Evolutionary conservation across 441 rosid genomes (phyloP), one percentile per base, ranked within the genome.

Genomic region (Metrosideros polymorpha): DNA sequence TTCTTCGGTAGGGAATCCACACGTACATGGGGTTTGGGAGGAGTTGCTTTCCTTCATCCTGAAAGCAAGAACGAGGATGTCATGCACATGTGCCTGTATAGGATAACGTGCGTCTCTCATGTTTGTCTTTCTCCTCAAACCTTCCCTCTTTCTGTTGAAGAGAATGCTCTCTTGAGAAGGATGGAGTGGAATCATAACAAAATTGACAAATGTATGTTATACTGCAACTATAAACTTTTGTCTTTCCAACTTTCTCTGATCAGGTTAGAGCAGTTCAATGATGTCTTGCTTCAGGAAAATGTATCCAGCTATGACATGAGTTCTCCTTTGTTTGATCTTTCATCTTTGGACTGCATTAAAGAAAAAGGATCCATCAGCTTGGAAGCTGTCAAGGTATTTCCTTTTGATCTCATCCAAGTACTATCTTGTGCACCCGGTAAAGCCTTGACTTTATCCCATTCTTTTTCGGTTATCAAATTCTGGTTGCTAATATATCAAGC

Each of bases 211-310:
- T 56, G 30, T 56, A 27, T 56, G 49, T 9, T 17, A n/a, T 49
- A 30, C 39, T 49, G 39, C 52, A 51, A 82, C 12, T n/a, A 49
- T 51, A 27, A 66, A 3, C 50, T 52, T 75, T 84, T 54, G 76
- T 55, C 7, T 18, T 84, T 4, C 29, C 76, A 9, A 47, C 30
- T 35, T 82, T 35, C 35, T 76, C 18, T 85, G 50, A 59, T 49
- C 86, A 95, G 99, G 94, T 91, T 96, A 77, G 99, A 96, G 92
- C 99, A 96, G 93, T 95, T 94, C 95, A 96, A 96, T 87, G 99
- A 98, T 83, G 93, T 95, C 90, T 89, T 98, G 84, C 89, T n/a
- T 89, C 98, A 96, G 89, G 98, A 96, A 91, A 98, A 98, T 84
- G 47, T 13, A 79, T 12, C 89, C 66, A 89, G 86, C 77, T 54